These are phyloP conservation scores for Dendrocalamus sinicus DNA, from an alignment of 176 grass and related monocot species.

Conservation along the genomic window DNA sequence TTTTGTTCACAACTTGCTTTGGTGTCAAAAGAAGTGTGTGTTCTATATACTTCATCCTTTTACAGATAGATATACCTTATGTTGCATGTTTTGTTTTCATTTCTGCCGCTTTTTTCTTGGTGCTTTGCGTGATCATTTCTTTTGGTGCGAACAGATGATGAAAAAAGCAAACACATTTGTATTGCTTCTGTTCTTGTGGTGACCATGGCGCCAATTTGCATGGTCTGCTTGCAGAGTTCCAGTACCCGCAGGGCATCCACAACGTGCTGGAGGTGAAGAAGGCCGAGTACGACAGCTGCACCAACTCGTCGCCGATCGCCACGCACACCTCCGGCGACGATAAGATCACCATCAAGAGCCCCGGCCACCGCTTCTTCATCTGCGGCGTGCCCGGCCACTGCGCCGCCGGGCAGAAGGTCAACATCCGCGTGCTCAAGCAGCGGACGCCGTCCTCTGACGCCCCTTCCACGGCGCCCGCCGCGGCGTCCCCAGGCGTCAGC, in stretches of 20 bases:
- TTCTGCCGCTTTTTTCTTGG: not conserved
- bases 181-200: not conserved
- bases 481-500: not conserved
- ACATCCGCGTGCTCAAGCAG: conserved; percentile 70
- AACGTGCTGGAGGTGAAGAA: conserved; percentile 86
- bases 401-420: conserved; percentile 68
- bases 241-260: conserved; percentile 72
- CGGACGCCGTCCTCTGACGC: conserved; percentile 49
- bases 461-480: conserved; percentile 47
- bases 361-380: conserved; percentile 89
- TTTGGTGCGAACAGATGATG: conserved; percentile 1
- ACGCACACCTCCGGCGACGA: conserved; percentile 76
- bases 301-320: conserved; percentile 65
- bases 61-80: conserved; percentile 28
- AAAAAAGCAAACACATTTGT: not conserved
- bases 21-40: not conserved
- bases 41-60: conserved; percentile 19
- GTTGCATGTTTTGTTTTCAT: conserved; percentile 44
- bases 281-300: conserved; percentile 68
- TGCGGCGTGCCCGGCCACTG: conserved; percentile 79
- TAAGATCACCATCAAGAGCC: conserved; percentile 63
- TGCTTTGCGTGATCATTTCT: not conserved
- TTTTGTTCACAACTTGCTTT: not conserved
- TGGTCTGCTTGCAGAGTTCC: conserved; percentile 50
- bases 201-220: not conserved